Evolutionary conservation across 2,329 filamentous ascomycete species (phyloP).

Genomic region (Venturia carpophila): DNA sequence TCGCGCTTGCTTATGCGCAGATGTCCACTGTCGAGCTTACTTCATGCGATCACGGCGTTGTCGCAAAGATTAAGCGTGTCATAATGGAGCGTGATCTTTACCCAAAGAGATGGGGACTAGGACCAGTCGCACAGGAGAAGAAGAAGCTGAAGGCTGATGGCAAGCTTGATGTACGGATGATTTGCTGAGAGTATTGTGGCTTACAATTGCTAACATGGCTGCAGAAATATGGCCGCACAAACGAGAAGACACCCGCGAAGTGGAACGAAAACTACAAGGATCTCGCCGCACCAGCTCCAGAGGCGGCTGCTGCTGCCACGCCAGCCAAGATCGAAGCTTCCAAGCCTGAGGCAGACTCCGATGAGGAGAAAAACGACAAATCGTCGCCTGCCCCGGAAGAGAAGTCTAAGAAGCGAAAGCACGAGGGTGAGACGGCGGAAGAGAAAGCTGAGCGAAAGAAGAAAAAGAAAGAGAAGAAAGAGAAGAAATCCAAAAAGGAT

Average conservation of each 20-base stretch:
- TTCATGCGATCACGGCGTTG: conserved; percentile 93
- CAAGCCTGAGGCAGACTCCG: conserved; percentile 30
- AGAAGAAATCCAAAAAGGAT: conserved; percentile 28
- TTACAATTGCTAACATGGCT: conserved; percentile 28
- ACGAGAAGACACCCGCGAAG: conserved; percentile 86
- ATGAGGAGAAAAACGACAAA: conserved; percentile 30
- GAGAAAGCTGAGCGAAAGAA: conserved; percentile 37
- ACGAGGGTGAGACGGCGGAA: conserved; percentile 35
- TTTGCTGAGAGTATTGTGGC: neutral
- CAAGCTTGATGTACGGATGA: conserved; percentile 68
- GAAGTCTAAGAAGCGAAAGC: conserved; percentile 42
- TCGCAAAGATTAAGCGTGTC: conserved; percentile 97
- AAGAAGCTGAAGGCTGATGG: conserved; percentile 99
- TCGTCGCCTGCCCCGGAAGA: neutral
- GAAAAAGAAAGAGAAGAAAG: conserved; percentile 31
- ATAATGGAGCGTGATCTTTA: conserved; percentile 99
- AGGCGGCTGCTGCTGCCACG: conserved; percentile 33
- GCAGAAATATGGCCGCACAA: conserved; percentile 81
- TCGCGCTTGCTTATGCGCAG: conserved; percentile 89
- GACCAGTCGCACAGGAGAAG: conserved; percentile 89
- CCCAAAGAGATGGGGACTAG: conserved; percentile 92
- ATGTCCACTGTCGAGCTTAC: conserved; percentile 98
- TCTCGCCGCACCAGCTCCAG: conserved; percentile 28
- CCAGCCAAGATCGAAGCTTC: conserved; percentile 27
- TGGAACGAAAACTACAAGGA: conserved; percentile 86